These are phyloP conservation scores for Cyberlindnera mycetangii DNA, from an alignment of 805 yeast genomes.

Conservation along the genomic window DNA sequence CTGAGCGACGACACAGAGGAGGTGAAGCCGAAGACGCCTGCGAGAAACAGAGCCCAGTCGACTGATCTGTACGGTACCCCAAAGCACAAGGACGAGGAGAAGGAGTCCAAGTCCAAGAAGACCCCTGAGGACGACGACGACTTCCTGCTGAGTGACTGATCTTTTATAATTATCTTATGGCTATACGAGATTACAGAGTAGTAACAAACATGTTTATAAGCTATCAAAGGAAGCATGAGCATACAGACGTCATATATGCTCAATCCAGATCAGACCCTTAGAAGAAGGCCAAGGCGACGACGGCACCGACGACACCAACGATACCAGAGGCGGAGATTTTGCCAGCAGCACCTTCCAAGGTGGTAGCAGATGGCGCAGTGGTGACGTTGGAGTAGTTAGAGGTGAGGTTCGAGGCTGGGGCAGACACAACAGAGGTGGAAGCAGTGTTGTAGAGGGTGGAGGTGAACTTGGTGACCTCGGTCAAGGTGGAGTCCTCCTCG, in stretches of 20 bases:
- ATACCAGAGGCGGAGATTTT: slow-evolving; percentile 6
- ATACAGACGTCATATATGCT: no score
- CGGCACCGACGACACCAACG: slow-evolving; percentile 11
- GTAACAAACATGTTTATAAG: no score
- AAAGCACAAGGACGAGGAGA: slow-evolving; percentile 12
- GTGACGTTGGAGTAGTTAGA: slow-evolving; percentile 6
- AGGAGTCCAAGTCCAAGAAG: neutral
- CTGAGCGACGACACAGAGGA: slow-evolving; percentile 33
- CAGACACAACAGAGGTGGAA: neutral
- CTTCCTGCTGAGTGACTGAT: slow-evolving; percentile 36
- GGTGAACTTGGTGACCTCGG: slow-evolving; percentile 8
- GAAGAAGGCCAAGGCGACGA: slow-evolving; percentile 13
- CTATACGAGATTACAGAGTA: neutral
- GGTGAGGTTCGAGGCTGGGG: slow-evolving; percentile 4
- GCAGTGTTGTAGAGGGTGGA: slow-evolving; percentile 6
- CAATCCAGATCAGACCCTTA: neutral
- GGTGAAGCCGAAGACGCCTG: slow-evolving; percentile 28
- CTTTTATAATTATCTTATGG: neutral
- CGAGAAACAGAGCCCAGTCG: slow-evolving; percentile 30
- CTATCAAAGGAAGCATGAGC: neutral
- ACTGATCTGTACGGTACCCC: slow-evolving; percentile 28
- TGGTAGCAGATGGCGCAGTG: slow-evolving; percentile 7
- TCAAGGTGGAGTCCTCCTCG: slow-evolving; percentile 6
- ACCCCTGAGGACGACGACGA: slow-evolving; percentile 37
- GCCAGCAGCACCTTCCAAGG: slow-evolving; percentile 11